phyloP scores from a whole-genome alignment of 305 asterid genomes.

The Fraxinus ornus region DNA sequence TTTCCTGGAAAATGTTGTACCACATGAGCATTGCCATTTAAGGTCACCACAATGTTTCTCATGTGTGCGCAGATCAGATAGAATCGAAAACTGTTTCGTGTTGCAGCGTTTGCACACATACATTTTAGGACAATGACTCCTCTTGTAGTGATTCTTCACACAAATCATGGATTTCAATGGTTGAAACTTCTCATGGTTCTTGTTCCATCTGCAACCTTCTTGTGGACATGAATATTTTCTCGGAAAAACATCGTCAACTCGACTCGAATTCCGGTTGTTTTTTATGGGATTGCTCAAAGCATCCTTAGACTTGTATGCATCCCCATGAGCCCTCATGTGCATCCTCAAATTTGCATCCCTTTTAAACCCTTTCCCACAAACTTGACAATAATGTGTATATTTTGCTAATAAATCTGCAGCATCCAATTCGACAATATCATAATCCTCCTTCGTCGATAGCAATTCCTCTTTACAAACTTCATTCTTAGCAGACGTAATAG shows the following conservation, averaged over 20 bases:
- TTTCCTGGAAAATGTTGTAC: conserved; percentile 81
- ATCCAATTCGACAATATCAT: conserved; percentile 58
- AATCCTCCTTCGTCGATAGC: conserved; percentile 7
- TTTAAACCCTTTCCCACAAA: conserved; percentile 87
- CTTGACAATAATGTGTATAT: conserved; percentile 76
- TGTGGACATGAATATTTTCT: conserved; percentile 83
- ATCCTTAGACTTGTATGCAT: conserved; percentile 69
- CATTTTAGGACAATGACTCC: conserved; percentile 91
- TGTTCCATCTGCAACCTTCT: conserved; percentile 82
- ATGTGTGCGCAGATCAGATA: conserved; percentile 77
- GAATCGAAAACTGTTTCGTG: conserved; percentile 66
- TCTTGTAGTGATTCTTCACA: conserved; percentile 82
- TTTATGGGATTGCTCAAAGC: conserved; percentile 66
- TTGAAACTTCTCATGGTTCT: conserved; percentile 63
- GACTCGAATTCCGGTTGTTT: background rate
- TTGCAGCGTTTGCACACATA: conserved; percentile 74
- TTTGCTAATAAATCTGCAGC: conserved; percentile 73
- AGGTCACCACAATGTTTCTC: conserved; percentile 87
- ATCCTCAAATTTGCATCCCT: conserved; percentile 87
- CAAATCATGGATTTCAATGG: conserved; percentile 85
- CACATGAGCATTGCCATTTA: conserved; percentile 83
- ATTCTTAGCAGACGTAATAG: background rate
- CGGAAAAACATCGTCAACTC: conserved; percentile 6
- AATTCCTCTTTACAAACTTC: conserved; percentile 18
- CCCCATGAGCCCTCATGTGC: conserved; percentile 99